A percentile compares a stretch with the other conserved stretches of the same genome.
Evolutionary conservation across 805 yeast genomes (phyloP).

Genomic region (Hanseniaspora clermontiae): DNA sequence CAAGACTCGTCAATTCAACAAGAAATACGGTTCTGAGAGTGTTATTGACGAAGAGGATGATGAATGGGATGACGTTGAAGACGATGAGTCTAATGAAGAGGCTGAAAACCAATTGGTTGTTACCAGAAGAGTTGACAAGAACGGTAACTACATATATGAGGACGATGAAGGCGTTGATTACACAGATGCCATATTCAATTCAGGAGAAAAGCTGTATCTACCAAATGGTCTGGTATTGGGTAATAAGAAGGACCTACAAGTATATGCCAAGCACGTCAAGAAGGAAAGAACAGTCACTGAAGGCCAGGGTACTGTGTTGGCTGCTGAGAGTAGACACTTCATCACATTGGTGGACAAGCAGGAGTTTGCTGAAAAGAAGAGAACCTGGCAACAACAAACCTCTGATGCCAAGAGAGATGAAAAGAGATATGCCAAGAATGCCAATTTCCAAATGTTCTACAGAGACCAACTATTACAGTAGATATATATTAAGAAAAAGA

Average conservation of each 20-base stretch:
- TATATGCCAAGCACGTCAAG: conserved; percentile 66
- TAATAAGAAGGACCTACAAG: conserved; percentile 59
- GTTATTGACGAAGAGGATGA: conserved; percentile 30
- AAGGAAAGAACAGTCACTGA: conserved; percentile 50
- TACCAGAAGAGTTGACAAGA: conserved; percentile 12
- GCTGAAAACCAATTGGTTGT: conserved; percentile 3
- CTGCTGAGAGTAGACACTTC: conserved; percentile 61
- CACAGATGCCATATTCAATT: conserved; percentile 34
- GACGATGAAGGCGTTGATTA: conserved; percentile 15
- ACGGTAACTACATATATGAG: conserved; percentile 10
- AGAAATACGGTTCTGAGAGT: conserved; percentile 21
- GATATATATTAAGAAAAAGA: not conserved
- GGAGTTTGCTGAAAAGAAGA: conserved; percentile 38
- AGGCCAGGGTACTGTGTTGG: conserved; percentile 74
- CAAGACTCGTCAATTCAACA: conserved; percentile 23
- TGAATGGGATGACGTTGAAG: conserved; percentile 30
- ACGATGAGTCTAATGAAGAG: conserved; percentile 21
- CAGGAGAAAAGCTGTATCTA: conserved; percentile 61
- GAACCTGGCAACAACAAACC: conserved; percentile 57
- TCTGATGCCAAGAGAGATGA: conserved; percentile 38
- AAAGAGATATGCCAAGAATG: conserved; percentile 56
- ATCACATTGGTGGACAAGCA: conserved; percentile 33
- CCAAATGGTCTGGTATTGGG: conserved; percentile 80
- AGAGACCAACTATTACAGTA: conserved; percentile 61
- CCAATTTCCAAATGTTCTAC: conserved; percentile 81